Base-by-base conservation (phyloP, 2,329 filamentous ascomycete genomes). In the Diaporthe amygdali region DNA sequence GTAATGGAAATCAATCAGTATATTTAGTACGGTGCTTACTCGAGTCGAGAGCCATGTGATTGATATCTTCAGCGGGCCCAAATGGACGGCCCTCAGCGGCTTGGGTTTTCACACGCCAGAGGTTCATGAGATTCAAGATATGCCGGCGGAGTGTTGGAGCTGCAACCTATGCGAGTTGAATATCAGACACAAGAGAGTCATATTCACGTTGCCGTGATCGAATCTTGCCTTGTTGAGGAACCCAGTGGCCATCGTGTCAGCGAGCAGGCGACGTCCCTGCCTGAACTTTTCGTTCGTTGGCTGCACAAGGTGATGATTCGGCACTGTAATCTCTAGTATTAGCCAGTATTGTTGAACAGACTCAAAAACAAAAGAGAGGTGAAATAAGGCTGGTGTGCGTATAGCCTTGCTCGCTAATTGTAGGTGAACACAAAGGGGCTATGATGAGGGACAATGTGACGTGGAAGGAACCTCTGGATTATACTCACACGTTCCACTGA, bases 41-140 rank as follows among this genome's bases (percentile, higher is more conserved):
- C 1, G 69, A 68, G 39, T 71, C 69, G 20, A 71, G 69, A 8
- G 69, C 69, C 64, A 71, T 68, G 27, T 68, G 69, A 6, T 61
- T 61, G n/a, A 71, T 63, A 20, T 71, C 69, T 5, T 63, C 64
- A 25, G 52, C 54, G 14, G 37, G 64, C 1, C 7, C 17, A 8
- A 71, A 71, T 12, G 69, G 54, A 27, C 34, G 69, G 8, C 64
- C 64, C 5, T 39, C 51, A 22, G 41, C 52, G 15, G 30, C 51
- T 10, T 46, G n/a, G 20, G n/a, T 54, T 37, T 68, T 71, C 14
- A 71, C 20, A 1, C 69, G 44, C 69, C 69, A 71, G 27, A 71
- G 54, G 6, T 68, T 52, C 69, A 71, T 63, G 4, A 71, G 47
- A 7, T 63, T 52, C 10, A 63, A 25, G 12, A 66, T 54, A 25